Conservation (phyloP, 2,329 filamentous ascomycete species). For the Juglanconis sp. region DNA sequence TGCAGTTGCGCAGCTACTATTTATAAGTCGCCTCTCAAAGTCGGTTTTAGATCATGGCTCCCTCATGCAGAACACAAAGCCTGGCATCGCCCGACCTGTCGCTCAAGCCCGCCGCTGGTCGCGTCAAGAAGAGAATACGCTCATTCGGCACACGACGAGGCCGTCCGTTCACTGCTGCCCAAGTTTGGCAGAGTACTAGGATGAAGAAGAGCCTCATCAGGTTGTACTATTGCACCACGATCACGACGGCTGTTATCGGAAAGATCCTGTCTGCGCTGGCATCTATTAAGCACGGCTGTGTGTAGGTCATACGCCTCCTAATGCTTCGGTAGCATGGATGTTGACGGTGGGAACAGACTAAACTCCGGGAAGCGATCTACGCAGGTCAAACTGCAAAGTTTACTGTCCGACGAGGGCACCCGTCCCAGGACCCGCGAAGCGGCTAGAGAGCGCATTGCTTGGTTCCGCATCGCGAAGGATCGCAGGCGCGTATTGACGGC, state of each 20-base stretch:
- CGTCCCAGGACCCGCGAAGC: not conserved
- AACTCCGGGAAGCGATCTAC: not conserved
- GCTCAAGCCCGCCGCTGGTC: not conserved
- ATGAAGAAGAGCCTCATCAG: slow-evolving; percentile 1
- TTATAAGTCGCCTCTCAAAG: too few species aligned
- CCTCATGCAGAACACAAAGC: not conserved
- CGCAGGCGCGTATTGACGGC: not conserved
- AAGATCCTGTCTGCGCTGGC: not conserved
- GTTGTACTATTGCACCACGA: not conserved
- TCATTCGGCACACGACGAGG: not conserved
- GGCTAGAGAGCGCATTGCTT: not conserved
- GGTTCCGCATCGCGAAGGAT: not conserved
- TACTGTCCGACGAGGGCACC: not conserved
- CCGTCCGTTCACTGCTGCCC: not conserved
- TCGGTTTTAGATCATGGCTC: not conserved
- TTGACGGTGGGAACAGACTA: too few species aligned
- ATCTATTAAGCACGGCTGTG: not conserved
- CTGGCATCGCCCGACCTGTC: not conserved
- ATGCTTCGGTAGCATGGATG: not conserved
- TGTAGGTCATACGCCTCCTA: not conserved
- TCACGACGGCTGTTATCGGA: not conserved
- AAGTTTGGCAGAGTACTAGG: not conserved
- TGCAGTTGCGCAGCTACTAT: too few species aligned
- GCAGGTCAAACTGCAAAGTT: not conserved
- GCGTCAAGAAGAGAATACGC: not conserved